These are phyloP conservation scores for Cymbidium sinense DNA, from an alignment of 106 monocot species.

Conservation along the genomic window DNA sequence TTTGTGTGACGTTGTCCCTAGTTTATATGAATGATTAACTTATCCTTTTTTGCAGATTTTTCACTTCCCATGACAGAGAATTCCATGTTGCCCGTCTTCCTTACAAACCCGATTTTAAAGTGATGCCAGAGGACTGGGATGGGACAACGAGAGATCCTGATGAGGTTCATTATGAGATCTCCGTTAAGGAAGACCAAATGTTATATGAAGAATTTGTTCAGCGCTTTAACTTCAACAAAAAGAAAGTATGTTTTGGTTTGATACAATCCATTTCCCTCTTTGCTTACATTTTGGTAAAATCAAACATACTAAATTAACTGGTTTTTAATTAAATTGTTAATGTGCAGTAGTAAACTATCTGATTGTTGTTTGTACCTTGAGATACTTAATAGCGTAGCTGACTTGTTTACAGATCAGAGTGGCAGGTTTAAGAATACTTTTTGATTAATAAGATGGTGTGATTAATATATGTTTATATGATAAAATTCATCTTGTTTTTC, in stretches of 20 bases:
- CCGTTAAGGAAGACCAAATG: constrained; percentile 80
- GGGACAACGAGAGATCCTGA: constrained; percentile 83
- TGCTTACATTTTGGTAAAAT: neutral
- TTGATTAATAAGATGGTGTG: too few relatives aligned
- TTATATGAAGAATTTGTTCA: constrained; percentile 93
- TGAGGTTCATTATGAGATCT: constrained; percentile 92
- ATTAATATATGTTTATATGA: too few relatives aligned
- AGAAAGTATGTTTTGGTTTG: constrained; percentile 42
- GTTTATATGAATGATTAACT: neutral
- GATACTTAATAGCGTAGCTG: too few relatives aligned
- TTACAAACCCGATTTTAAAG: constrained; percentile 92
- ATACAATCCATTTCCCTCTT: neutral
- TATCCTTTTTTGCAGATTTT: constrained; percentile 46
- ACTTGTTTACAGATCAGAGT: too few relatives aligned
- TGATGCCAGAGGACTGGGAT: constrained; percentile 99
- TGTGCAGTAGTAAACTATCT: neutral
- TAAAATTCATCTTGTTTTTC: too few relatives aligned
- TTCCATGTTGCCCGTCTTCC: constrained; percentile 94
- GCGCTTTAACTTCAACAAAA: constrained; percentile 76
- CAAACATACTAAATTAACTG: neutral
- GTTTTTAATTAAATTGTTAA: neutral
- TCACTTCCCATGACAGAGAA: constrained; percentile 84
- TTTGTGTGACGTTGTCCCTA: neutral
- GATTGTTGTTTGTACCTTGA: neutral
- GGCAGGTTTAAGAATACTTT: too few relatives aligned